These are phyloP conservation scores for Chaetomium olivaceum DNA, from an alignment of 2,329 filamentous ascomycete genomes.

Conservation along the genomic window DNA sequence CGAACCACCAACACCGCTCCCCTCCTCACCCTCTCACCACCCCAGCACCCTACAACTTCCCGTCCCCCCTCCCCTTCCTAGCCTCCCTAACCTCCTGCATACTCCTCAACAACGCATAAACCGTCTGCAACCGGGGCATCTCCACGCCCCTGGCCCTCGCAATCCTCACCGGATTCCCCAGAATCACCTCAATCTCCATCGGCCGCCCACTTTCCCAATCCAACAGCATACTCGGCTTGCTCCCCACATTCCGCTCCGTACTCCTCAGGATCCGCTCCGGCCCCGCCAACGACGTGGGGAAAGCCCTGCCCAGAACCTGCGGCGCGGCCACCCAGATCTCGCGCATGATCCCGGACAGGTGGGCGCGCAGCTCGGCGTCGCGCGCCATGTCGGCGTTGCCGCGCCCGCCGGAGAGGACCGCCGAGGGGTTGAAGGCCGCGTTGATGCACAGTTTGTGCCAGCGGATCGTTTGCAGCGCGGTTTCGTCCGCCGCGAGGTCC, in stretches of 20 bases:
- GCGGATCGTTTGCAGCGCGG: slow-evolving; percentile 67
- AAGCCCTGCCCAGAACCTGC: slow-evolving; percentile 58
- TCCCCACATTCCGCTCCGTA: slow-evolving; percentile 64
- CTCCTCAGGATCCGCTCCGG: slow-evolving; percentile 64
- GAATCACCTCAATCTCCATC: slow-evolving; percentile 71
- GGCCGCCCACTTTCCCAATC: slow-evolving; percentile 68
- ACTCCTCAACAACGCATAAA: slow-evolving; percentile 67
- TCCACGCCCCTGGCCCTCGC: slow-evolving; percentile 63
- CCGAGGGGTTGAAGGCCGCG: slow-evolving; percentile 71
- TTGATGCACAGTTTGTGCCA: slow-evolving; percentile 81
- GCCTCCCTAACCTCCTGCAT: slow-evolving; percentile 56
- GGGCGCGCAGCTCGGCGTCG: slow-evolving; percentile 62
- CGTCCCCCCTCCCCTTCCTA: slow-evolving; percentile 23
- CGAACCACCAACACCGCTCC: not conserved
- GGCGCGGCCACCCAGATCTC: slow-evolving; percentile 68
- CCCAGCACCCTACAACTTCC: slow-evolving; percentile 39
- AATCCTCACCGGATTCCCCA: slow-evolving; percentile 69
- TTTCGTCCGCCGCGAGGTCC: slow-evolving; percentile 62
- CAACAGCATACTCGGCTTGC: slow-evolving; percentile 66
- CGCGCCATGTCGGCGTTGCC: slow-evolving; percentile 66
- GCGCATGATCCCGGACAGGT: slow-evolving; percentile 66
- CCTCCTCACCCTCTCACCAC: not conserved
- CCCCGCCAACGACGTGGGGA: slow-evolving; percentile 61
- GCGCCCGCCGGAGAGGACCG: slow-evolving; percentile 64
- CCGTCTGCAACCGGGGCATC: slow-evolving; percentile 65